These are phyloP conservation scores for Helminthosporium solani DNA, from an alignment of 2,329 filamentous ascomycete species.

Conservation along the genomic window DNA sequence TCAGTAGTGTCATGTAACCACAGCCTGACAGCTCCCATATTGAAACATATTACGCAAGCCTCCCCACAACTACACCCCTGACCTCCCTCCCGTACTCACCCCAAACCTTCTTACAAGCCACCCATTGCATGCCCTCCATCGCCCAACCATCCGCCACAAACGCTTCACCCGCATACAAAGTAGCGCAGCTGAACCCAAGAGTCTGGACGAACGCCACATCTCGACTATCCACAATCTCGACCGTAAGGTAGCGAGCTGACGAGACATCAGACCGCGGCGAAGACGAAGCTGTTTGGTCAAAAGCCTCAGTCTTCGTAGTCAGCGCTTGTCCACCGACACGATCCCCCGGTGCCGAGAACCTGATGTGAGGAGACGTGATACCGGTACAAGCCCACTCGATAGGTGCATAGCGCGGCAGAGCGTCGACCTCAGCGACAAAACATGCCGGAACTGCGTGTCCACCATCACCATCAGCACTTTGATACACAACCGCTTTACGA, in stretches of 20 bases:
- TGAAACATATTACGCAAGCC: too few species aligned
- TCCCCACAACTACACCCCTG: slow-evolving; percentile 26
- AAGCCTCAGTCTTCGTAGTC: neutral
- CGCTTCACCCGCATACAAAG: slow-evolving; percentile 22
- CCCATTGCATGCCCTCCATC: slow-evolving; percentile 25
- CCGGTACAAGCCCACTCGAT: slow-evolving; percentile 85
- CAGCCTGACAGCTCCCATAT: too few species aligned
- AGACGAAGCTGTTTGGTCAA: too few species aligned
- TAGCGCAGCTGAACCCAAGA: slow-evolving; percentile 18
- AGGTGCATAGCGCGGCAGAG: slow-evolving; percentile 69
- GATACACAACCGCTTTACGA: neutral
- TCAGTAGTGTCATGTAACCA: too few species aligned
- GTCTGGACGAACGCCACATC: slow-evolving; percentile 4
- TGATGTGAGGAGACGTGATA: slow-evolving; percentile 31
- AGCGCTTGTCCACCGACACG: neutral
- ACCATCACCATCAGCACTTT: neutral
- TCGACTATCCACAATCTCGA: slow-evolving; percentile 11
- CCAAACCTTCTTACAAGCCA: slow-evolving; percentile 38
- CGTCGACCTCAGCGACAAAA: slow-evolving; percentile 72
- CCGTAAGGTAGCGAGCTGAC: slow-evolving; percentile 14
- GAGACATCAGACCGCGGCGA: neutral
- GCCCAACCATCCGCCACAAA: slow-evolving; percentile 8
- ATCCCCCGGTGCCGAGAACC: neutral
- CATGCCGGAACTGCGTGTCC: slow-evolving; percentile 56
- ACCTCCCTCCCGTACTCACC: slow-evolving; percentile 25